Conservation (phyloP, 257 asterid genomes). For the Solanum sitiens region DNA sequence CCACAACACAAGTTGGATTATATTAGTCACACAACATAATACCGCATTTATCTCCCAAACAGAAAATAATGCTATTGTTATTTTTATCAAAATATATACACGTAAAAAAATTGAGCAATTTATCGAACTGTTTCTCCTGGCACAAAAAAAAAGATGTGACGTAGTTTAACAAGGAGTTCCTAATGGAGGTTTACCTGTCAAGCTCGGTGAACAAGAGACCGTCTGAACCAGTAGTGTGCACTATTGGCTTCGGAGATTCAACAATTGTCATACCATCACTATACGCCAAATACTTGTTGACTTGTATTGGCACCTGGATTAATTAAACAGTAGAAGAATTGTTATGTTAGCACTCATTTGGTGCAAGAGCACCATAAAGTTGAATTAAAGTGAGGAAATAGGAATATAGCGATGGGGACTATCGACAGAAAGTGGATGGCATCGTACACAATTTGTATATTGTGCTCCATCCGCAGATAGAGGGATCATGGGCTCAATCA, state of each 20-base stretch:
- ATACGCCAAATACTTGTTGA: constrained; percentile 42
- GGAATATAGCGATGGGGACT: background rate
- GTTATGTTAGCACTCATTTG: background rate
- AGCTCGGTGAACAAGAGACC: constrained; percentile 21
- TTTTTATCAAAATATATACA: background rate
- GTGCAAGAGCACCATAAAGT: background rate
- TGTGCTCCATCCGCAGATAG: background rate
- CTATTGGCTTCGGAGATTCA: constrained; percentile 30
- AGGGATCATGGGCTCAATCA: background rate
- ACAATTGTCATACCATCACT: constrained; percentile 44
- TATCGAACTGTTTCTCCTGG: background rate
- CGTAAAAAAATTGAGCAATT: background rate
- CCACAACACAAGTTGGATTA: background rate
- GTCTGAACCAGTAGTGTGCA: constrained; percentile 13
- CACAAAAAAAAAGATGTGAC: background rate
- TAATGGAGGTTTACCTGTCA: constrained; percentile 22
- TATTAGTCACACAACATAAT: background rate
- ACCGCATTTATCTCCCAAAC: background rate
- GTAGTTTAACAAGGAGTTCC: background rate
- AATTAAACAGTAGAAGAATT: background rate
- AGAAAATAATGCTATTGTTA: background rate
- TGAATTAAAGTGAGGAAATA: background rate
- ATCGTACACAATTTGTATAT: background rate
- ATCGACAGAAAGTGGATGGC: background rate
- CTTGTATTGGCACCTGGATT: constrained; percentile 47